Conservation (phyloP, 352 stramenopile genomes). For the Pythium apleroticum region DNA sequence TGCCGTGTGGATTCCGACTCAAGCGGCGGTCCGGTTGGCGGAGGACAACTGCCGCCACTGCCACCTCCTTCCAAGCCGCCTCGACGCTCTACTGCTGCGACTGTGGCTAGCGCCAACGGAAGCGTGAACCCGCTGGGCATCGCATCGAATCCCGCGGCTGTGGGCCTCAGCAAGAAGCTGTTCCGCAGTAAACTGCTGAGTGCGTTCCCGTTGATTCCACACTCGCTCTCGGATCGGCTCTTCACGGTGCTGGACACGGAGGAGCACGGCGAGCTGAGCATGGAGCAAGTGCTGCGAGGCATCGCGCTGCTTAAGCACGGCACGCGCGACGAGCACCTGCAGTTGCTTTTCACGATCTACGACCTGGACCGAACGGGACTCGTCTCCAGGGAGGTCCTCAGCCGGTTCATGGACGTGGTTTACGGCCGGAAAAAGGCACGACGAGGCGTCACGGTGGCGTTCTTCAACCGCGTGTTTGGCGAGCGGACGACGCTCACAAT, state of each 20-base stretch:
- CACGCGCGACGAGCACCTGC: slow-evolving; percentile 68
- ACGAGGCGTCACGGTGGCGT: slow-evolving; percentile 38
- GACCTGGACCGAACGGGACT: slow-evolving; percentile 65
- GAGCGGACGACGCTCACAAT: slow-evolving; percentile 42
- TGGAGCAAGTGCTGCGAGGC: slow-evolving; percentile 62
- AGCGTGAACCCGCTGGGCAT: slow-evolving; percentile 14
- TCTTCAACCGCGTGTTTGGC: slow-evolving; percentile 65
- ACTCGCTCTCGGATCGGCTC: slow-evolving; percentile 78
- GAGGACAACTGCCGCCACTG: slow-evolving; percentile 22
- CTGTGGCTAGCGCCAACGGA: slow-evolving; percentile 1
- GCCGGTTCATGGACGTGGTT: slow-evolving; percentile 85
- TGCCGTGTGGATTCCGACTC: slow-evolving; percentile 44
- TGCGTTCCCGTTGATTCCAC: slow-evolving; percentile 76
- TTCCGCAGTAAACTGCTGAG: slow-evolving; percentile 82
- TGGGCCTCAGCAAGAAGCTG: slow-evolving; percentile 59
- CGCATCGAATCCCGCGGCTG: not conserved
- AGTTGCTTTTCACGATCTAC: slow-evolving; percentile 85
- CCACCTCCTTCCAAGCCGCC: slow-evolving; percentile 18
- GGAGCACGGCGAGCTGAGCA: slow-evolving; percentile 59
- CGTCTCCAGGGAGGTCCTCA: slow-evolving; percentile 66
- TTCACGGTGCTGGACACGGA: slow-evolving; percentile 84
- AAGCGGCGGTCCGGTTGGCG: slow-evolving; percentile 8
- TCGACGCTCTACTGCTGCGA: slow-evolving; percentile 16
- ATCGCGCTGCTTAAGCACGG: slow-evolving; percentile 78
- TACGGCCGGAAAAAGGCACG: slow-evolving; percentile 64